These are phyloP conservation scores for Iberis pinnata DNA, from an alignment of 345 rosid genomes.

Conservation along the genomic window DNA sequence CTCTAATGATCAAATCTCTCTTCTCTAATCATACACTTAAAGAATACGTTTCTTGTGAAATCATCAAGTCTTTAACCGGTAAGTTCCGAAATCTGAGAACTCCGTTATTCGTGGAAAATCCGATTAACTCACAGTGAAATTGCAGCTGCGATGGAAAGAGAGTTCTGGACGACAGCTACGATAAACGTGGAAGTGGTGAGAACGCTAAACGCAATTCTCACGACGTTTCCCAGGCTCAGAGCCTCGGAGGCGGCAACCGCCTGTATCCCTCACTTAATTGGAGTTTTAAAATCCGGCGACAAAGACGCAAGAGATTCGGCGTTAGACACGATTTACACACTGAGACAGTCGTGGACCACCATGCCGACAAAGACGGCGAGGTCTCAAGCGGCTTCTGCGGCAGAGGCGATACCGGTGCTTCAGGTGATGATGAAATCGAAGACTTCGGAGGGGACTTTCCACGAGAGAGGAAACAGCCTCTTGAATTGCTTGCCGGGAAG, in stretches of 20 bases:
- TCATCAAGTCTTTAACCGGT: slow-evolving; percentile 80
- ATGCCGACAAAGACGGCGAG: slow-evolving; percentile 67
- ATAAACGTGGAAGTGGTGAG: slow-evolving; percentile 66
- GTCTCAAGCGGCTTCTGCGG: slow-evolving; percentile 66
- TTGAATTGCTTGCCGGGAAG: slow-evolving; percentile 85
- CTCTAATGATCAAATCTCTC: slow-evolving; percentile 63
- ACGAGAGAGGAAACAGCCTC: slow-evolving; percentile 68
- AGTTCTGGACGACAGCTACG: slow-evolving; percentile 60
- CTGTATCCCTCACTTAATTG: slow-evolving; percentile 68
- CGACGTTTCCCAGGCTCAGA: slow-evolving; percentile 79
- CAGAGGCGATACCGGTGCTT: slow-evolving; percentile 70
- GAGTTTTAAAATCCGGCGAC: slow-evolving; percentile 66
- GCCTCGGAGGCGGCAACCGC: slow-evolving; percentile 74
- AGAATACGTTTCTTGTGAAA: slow-evolving; percentile 72
- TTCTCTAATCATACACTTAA: slow-evolving; percentile 90
- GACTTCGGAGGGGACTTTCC: slow-evolving; percentile 49
- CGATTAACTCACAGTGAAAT: background rate
- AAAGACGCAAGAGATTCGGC: slow-evolving; percentile 68
- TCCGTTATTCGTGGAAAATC: background rate
- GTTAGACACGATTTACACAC: slow-evolving; percentile 63
- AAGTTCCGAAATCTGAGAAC: slow-evolving; percentile 5
- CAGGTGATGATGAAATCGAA: slow-evolving; percentile 73
- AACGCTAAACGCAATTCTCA: slow-evolving; percentile 66
- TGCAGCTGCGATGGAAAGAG: slow-evolving; percentile 88
- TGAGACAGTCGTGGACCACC: slow-evolving; percentile 72